A percentile compares a stretch with the other conserved stretches of the same genome.
These are phyloP conservation scores for Pinus tabuliformis DNA, from an alignment of 75 land plant species.

Conservation along the genomic window DNA sequence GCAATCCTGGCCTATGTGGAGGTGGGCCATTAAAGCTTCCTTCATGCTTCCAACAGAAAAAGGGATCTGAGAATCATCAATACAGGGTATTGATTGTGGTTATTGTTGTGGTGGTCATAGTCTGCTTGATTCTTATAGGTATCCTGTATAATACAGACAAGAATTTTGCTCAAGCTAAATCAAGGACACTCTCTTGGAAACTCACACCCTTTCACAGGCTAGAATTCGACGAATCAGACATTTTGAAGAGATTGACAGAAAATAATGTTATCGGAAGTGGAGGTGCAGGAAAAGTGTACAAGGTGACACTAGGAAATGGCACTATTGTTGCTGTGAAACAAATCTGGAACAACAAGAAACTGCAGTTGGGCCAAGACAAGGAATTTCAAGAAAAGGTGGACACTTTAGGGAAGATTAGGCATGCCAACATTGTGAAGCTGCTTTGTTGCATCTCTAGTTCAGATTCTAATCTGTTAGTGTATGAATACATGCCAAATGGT, in stretches of 20 bases:
- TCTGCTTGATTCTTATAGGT: not conserved
- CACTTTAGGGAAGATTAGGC: slow-evolving; percentile 63
- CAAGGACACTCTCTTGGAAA: slow-evolving; percentile 45
- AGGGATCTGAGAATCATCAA: not conserved
- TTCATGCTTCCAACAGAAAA: not conserved
- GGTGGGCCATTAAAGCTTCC: not conserved
- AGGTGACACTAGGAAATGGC: slow-evolving; percentile 42
- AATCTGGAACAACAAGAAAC: slow-evolving; percentile 12
- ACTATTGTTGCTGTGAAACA: slow-evolving; percentile 63
- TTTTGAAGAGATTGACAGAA: slow-evolving; percentile 43
- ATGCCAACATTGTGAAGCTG: slow-evolving; percentile 77
- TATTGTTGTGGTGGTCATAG: slow-evolving; percentile 6
- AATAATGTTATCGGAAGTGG: slow-evolving; percentile 71
- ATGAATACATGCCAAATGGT: slow-evolving; percentile 79
- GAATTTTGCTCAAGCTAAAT: slow-evolving; percentile 6
- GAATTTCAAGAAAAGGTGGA: slow-evolving; percentile 58
- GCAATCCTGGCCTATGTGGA: slow-evolving; percentile 32
- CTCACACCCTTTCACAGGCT: slow-evolving; percentile 72
- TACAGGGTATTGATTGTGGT: not conserved
- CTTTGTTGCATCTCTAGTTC: slow-evolving; percentile 69
- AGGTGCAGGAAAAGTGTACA: slow-evolving; percentile 73
- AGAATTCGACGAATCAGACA: slow-evolving; percentile 49
- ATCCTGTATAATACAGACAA: not conserved
- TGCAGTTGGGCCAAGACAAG: slow-evolving; percentile 17
- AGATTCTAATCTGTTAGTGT: slow-evolving; percentile 60